phyloP scores from a whole-genome alignment of 805 yeast genomes.

The Yarrowia porcina region DNA sequence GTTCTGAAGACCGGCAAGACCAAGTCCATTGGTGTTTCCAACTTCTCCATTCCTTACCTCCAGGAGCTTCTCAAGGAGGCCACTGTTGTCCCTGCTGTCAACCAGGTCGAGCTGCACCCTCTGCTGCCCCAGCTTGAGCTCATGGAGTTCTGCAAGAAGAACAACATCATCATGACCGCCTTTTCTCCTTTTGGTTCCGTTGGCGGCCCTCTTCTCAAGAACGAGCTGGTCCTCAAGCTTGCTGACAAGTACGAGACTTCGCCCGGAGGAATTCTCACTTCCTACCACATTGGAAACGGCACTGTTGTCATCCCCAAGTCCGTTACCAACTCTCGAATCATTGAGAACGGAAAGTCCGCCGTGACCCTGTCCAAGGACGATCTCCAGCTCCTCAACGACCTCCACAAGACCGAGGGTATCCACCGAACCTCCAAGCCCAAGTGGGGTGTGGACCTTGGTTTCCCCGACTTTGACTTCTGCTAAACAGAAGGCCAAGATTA shows the following conservation, averaged over 20 bases:
- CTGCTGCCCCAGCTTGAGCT: conserved; percentile 63
- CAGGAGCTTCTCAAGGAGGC: conserved; percentile 34
- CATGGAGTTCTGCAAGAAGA: conserved; percentile 11
- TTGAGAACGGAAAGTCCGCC: conserved; percentile 41
- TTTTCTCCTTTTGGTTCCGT: conserved; percentile 46
- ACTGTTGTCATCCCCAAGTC: conserved; percentile 28
- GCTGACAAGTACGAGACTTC: conserved; percentile 55
- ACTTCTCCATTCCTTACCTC: conserved; percentile 56
- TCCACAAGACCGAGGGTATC: conserved; percentile 35
- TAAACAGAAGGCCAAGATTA: not conserved
- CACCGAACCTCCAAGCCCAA: conserved; percentile 33
- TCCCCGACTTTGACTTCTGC: conserved; percentile 29
- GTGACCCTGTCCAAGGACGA: conserved; percentile 47
- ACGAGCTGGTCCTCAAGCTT: conserved; percentile 49
- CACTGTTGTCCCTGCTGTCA: conserved; percentile 59
- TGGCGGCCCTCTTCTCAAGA: conserved; percentile 61
- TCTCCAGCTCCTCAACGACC: conserved; percentile 37
- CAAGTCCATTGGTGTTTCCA: conserved; percentile 74
- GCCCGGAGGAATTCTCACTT: conserved; percentile 56
- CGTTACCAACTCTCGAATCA: conserved; percentile 44
- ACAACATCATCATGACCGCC: not conserved
- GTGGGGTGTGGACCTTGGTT: conserved; percentile 36
- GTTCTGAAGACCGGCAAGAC: conserved; percentile 46
- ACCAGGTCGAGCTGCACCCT: conserved; percentile 79
- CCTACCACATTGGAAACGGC: conserved; percentile 63